Percentiles rank a stretch among this genome's conserved stretches.
Evolutionary conservation across 2,329 filamentous ascomycete genomes (phyloP).

Genomic region (Verticillium isaacii): DNA sequence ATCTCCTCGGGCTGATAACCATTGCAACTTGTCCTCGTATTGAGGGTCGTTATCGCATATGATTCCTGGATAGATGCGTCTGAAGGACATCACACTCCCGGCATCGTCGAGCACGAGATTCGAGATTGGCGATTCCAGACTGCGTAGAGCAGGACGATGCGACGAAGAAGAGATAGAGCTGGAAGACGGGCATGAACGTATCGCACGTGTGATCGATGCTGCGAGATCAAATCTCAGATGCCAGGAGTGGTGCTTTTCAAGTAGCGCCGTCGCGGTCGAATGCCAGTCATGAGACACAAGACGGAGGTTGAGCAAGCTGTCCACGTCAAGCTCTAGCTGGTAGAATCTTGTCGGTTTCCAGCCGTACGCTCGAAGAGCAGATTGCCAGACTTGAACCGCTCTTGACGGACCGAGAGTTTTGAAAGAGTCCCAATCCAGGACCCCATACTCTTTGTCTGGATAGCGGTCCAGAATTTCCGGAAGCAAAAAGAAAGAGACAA

Average conservation of each 20-base stretch:
- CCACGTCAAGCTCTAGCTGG: background rate
- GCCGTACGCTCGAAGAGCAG: background rate
- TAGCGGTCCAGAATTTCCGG: background rate
- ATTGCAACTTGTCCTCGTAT: background rate
- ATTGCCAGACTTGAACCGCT: background rate
- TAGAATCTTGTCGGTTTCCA: background rate
- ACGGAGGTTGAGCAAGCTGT: background rate
- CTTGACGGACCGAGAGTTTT: background rate
- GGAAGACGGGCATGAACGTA: background rate
- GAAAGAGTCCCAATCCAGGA: background rate
- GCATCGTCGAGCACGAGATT: background rate
- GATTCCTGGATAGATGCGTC: background rate
- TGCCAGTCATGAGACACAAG: conserved; percentile 3
- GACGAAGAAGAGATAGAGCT: too few relatives aligned
- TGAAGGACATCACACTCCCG: background rate
- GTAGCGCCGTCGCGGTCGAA: background rate
- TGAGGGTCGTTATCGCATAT: background rate
- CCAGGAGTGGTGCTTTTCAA: conserved; percentile 3
- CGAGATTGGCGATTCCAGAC: background rate
- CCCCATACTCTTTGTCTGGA: background rate
- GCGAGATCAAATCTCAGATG: background rate
- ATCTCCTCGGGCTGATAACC: background rate
- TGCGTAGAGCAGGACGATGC: background rate
- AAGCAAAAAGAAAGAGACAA: background rate
- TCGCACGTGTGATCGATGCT: background rate